Conservation (phyloP, 495 filamentous ascomycete species). For the Jackrogersella minutella region DNA sequence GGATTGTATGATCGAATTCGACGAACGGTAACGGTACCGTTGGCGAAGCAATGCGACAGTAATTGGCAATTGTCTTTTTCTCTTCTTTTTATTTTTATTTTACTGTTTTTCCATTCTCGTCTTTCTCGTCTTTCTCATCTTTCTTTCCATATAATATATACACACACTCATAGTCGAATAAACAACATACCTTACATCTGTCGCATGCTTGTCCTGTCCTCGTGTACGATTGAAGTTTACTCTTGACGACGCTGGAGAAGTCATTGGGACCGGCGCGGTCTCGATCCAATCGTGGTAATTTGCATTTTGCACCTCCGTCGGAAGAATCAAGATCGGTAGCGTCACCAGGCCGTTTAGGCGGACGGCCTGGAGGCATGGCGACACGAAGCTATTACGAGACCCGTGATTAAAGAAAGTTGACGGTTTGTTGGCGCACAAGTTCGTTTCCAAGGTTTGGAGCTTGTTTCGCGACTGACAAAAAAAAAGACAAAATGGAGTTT, state of each 20-base stretch:
- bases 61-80: not conserved
- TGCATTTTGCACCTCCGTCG: constrained; percentile 48
- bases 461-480: constrained; percentile 41
- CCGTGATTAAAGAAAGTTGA: constrained; percentile 11
- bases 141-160: not conserved
- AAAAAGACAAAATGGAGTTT: constrained; percentile 40
- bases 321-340: constrained; percentile 42
- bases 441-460: too few relatives aligned
- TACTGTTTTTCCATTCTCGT: not conserved
- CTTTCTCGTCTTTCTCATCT: not conserved
- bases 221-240: constrained; percentile 67
- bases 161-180: not conserved
- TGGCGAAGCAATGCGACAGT: constrained; percentile 13
- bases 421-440: constrained; percentile 34
- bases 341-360: constrained; percentile 54
- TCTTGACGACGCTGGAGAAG: constrained; percentile 73
- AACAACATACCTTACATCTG: constrained; percentile 77
- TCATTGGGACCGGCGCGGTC: constrained; percentile 57
- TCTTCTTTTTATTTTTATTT: not conserved
- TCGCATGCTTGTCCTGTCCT: constrained; percentile 90
- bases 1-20: not conserved
- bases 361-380: constrained; percentile 49
- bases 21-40: not conserved
- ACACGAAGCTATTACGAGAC: constrained; percentile 29
- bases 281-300: constrained; percentile 58